Conservation (phyloP, 164 flowering plant genomes). For the Vitis vinifera region DNA sequence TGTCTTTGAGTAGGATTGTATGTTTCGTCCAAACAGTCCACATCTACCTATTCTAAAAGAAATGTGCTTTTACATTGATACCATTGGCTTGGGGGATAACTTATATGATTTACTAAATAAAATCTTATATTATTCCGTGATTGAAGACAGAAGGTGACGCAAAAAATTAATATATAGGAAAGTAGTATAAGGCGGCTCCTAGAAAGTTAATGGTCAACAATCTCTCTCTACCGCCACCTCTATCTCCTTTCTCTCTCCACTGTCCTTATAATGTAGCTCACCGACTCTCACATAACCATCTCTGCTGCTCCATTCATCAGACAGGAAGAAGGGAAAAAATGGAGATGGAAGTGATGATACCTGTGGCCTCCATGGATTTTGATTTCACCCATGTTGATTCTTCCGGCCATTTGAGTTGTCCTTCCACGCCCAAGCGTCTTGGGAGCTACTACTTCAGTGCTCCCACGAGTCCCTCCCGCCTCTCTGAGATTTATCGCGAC, state of each 20-base stretch:
- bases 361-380: constrained; percentile 16
- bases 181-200: constrained; percentile 28
- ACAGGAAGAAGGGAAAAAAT: not conserved
- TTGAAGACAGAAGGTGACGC: too few relatives aligned
- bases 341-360: constrained; percentile 21
- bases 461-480: constrained; percentile 41
- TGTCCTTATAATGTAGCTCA: not conserved
- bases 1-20: too few relatives aligned
- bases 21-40: not conserved
- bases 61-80: too few relatives aligned
- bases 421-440: constrained; percentile 21
- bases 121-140: too few relatives aligned
- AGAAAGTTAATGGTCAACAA: constrained; percentile 14
- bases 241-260: not conserved
- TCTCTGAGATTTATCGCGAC: constrained; percentile 29
- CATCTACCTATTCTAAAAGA: not conserved
- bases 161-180: not conserved
- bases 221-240: not conserved
- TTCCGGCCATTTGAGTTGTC: constrained; percentile 16
- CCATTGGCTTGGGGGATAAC: too few relatives aligned
- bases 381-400: constrained; percentile 13
- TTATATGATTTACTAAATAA: too few relatives aligned
- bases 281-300: not conserved
- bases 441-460: constrained; percentile 38
- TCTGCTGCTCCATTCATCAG: not conserved